Evolutionary conservation across 1,284 basidiomycete species (phyloP).

Genomic region (Moesziomyces sp.): DNA sequence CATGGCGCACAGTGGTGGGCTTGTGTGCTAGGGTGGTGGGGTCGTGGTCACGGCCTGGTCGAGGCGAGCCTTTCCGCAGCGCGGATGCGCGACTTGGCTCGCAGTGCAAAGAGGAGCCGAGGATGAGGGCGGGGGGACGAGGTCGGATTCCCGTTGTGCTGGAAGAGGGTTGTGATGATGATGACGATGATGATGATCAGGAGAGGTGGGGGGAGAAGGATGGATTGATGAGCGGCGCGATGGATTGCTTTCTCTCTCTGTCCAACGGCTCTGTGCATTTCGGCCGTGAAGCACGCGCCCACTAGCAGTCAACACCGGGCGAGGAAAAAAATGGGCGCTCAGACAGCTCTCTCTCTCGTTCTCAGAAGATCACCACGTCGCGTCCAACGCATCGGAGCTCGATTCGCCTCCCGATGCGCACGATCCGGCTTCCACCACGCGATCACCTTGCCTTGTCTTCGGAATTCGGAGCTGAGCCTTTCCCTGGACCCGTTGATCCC

Average conservation of each 20-base stretch:
- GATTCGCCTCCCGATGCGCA: neutral
- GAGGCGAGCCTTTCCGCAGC: no score
- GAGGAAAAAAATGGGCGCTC: no score
- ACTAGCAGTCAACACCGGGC: no score
- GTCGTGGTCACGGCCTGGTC: no score
- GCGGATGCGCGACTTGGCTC: no score
- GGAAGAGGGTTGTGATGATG: neutral
- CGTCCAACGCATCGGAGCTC: no score
- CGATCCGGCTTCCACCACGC: neutral
- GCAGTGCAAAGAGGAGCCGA: neutral
- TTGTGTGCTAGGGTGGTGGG: no score
- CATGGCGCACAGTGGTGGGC: constrained; percentile 25
- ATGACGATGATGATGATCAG: neutral
- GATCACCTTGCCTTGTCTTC: constrained; percentile 3
- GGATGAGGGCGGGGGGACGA: neutral
- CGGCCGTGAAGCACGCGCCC: no score
- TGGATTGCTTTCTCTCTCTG: no score
- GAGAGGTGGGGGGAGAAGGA: neutral
- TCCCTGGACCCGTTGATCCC: neutral
- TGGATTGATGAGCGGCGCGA: neutral
- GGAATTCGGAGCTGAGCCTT: constrained; percentile 1
- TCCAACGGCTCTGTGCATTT: no score
- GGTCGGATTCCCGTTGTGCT: neutral
- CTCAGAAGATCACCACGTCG: constrained; percentile 17
- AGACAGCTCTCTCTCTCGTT: neutral